Conservation (phyloP, 2,329 filamentous ascomycete species). For the Colletotrichum sp. region DNA sequence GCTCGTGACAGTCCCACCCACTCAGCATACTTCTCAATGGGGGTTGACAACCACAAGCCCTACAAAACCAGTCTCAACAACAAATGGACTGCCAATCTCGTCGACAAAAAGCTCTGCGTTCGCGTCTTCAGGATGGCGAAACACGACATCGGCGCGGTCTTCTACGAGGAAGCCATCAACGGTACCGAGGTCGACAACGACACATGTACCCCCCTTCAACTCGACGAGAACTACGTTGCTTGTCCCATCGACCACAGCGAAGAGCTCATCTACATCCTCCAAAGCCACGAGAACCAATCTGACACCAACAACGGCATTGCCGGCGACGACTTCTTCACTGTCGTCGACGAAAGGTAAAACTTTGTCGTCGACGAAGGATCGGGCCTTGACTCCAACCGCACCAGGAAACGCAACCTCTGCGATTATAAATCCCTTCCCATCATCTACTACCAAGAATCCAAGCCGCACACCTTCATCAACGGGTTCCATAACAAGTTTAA, state of each 20-base stretch:
- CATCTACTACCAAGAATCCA: neutral
- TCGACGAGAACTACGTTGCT: neutral
- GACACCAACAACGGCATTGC: neutral
- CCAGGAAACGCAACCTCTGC: neutral
- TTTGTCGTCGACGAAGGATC: neutral
- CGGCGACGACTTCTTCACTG: neutral
- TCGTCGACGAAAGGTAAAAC: no score
- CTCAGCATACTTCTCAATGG: neutral
- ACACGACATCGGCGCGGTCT: neutral
- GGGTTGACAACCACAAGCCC: neutral
- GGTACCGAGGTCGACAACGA: neutral
- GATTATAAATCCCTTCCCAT: neutral
- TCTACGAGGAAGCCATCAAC: neutral
- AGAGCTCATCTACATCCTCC: neutral
- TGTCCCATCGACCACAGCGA: neutral
- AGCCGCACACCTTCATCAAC: neutral
- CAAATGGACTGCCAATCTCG: neutral
- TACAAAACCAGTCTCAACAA: neutral
- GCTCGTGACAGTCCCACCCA: rapidly evolving
- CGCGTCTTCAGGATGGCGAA: neutral
- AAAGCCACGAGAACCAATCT: neutral
- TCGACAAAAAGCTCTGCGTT: neutral
- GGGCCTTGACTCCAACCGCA: neutral
- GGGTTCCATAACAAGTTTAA: neutral
- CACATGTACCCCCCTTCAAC: neutral